Evolutionary conservation across 768 basidiomycete genomes (phyloP).

Genomic region (Megacollybia marginata): DNA sequence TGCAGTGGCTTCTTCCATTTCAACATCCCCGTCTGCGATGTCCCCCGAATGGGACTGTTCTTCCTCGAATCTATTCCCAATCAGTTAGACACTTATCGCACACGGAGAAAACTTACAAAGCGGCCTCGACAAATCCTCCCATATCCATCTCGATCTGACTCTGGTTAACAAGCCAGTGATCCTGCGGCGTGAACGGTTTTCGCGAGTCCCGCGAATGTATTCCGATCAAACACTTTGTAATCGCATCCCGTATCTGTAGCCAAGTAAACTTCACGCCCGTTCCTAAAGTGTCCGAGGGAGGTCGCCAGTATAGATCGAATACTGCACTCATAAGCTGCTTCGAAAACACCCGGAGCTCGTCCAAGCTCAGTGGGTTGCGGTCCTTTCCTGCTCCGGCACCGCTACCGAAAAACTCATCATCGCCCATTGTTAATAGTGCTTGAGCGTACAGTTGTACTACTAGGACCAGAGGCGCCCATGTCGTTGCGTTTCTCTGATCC

Average conservation of each 20-base stretch:
- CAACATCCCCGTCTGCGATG: too few species aligned
- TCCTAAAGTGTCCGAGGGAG: background rate
- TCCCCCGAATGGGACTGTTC: too few species aligned
- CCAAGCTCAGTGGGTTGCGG: slow-evolving; percentile 74
- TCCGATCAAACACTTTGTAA: slow-evolving; percentile 71
- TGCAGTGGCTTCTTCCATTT: too few species aligned
- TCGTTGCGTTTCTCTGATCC: slow-evolving; percentile 5
- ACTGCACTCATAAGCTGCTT: slow-evolving; percentile 79
- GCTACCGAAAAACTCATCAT: slow-evolving; percentile 84
- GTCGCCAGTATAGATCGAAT: slow-evolving; percentile 45
- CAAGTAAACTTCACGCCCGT: slow-evolving; percentile 31
- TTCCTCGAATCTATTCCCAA: slow-evolving; percentile 51
- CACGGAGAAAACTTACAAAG: slow-evolving; percentile 45
- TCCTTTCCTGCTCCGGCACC: slow-evolving; percentile 18
- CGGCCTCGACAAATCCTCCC: slow-evolving; percentile 77
- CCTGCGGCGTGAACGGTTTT: slow-evolving; percentile 70
- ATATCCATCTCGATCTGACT: slow-evolving; percentile 39
- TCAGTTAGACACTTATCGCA: too few species aligned
- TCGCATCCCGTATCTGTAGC: slow-evolving; percentile 67
- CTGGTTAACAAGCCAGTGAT: slow-evolving; percentile 73
- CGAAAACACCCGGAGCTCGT: slow-evolving; percentile 73
- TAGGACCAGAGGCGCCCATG: slow-evolving; percentile 70
- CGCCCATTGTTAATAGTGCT: slow-evolving; percentile 83
- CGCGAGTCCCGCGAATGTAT: slow-evolving; percentile 88
- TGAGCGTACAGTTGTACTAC: slow-evolving; percentile 79